Conservation (phyloP, 2,329 filamentous ascomycete genomes). For the Botryotinia narcissicola region DNA sequence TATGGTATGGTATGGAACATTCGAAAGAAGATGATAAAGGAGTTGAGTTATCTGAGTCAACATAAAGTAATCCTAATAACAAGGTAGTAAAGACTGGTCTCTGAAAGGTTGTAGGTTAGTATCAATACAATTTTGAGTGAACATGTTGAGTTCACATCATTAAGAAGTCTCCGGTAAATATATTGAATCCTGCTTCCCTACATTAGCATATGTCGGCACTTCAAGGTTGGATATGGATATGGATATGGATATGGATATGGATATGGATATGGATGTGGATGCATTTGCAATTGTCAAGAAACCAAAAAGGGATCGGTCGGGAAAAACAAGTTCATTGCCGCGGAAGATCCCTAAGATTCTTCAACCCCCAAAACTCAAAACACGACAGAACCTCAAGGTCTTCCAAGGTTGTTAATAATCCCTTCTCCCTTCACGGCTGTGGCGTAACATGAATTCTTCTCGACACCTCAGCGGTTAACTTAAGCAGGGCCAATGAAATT, state of each 20-base stretch:
- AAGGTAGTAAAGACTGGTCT: not conserved
- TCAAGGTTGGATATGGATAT: not conserved
- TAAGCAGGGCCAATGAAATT: not conserved
- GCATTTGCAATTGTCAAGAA: not conserved
- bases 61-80: too few relatives aligned
- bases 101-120: not conserved
- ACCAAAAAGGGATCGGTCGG: not conserved
- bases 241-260: not conserved
- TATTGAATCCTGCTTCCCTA: not conserved
- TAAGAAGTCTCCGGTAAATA: not conserved
- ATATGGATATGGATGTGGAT: not conserved
- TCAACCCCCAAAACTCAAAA: not conserved
- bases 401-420: too few relatives aligned
- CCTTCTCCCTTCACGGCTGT: not conserved
- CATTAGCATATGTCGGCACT: constrained; percentile 1
- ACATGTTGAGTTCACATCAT: not conserved
- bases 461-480: not conserved
- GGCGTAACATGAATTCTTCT: not conserved
- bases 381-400: constrained; percentile 2
- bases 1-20: not conserved
- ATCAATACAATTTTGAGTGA: not conserved
- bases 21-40: not conserved
- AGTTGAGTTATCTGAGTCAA: not conserved
- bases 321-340: not conserved
- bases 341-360: not conserved